Evolutionary conservation across 148 eudicot species (phyloP), one percentile per base, ranked within the genome.

Genomic region (Rhododendron henanense): DNA sequence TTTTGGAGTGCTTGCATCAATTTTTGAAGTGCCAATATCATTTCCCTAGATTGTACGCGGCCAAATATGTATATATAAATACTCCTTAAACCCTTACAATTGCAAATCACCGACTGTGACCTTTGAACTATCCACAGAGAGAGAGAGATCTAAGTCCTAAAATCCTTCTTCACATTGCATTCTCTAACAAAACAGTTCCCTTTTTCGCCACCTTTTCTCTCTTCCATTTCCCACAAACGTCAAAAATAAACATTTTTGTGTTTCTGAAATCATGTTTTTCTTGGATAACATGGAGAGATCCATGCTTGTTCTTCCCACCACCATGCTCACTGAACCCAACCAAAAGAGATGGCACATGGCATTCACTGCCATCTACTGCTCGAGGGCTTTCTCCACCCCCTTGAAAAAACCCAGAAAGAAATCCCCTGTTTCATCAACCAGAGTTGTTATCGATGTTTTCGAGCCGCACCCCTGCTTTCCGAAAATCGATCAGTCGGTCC

Each of bases 261-360:
- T 2, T n/a, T 65, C 1, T 33, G 14, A 5, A 33, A 47, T 0
- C 25, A 75, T 75, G 48, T 37, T 75, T 5, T 33, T 47, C 73
- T n/a, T 65, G 13, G 14, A 65, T n/a, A 65, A 23, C 73, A 9
- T 65, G 13, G 73, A 65, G 33, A 10, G 31, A n/a, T n/a, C 73
- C 33, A 7, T 23, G 3, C 79, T 75, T 35, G 79, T 18, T 16
- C 5, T 41, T 19, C 19, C 75, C 85, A 82, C 61, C 33, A 0
- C 28, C 59, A 57, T 37, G 0, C 10, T 65, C 14, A 28, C 23
- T 10, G 44, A 82, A 82, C 23, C 11, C 59, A 76, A 63, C 82
- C 77, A 59, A 55, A 59, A 63, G 69, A 83, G 88, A 63, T 87
- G 88, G 88, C 83, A 48, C 16, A 31, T 45, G 85, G 88, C 85